These are phyloP conservation scores for Paraphysoderma sedebokerense DNA, from an alignment of 371 early-diverging fungal species.

Conservation along the genomic window DNA sequence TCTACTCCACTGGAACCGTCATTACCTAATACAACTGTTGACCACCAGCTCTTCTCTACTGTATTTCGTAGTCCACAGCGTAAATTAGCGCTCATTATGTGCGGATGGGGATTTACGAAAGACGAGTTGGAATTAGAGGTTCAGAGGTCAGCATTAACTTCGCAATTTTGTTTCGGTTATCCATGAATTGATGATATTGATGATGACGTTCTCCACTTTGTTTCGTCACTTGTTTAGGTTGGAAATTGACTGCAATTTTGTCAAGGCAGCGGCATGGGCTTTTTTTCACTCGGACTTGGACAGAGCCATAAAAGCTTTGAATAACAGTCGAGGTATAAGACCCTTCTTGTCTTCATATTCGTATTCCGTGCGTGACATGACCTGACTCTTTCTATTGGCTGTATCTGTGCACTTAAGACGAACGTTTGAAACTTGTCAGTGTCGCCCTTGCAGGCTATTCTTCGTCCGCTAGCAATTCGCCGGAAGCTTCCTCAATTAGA, in stretches of 20 bases:
- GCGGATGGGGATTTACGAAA: slow-evolving; percentile 50
- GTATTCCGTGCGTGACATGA: background rate
- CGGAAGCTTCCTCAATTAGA: slow-evolving; percentile 11
- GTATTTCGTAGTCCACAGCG: slow-evolving; percentile 21
- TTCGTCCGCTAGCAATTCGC: slow-evolving; percentile 7
- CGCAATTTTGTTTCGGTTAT: background rate
- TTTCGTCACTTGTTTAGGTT: slow-evolving; percentile 18
- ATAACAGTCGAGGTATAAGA: slow-evolving; percentile 30
- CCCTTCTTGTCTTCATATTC: background rate
- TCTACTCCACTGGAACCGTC: too few species aligned
- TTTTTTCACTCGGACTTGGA: slow-evolving; percentile 59
- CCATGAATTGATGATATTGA: background rate
- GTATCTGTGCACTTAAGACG: slow-evolving; percentile 22
- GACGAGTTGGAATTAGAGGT: slow-evolving; percentile 44
- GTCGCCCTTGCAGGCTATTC: slow-evolving; percentile 48
- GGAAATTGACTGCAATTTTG: slow-evolving; percentile 45
- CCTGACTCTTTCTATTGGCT: background rate
- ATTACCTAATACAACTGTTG: too few species aligned
- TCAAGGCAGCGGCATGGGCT: slow-evolving; percentile 70
- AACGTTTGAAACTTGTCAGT: slow-evolving; percentile 55
- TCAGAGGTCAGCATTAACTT: slow-evolving; percentile 17
- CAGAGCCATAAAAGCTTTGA: slow-evolving; percentile 53
- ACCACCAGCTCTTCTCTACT: background rate
- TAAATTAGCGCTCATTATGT: slow-evolving; percentile 41
- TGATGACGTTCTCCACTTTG: background rate